Conservation (phyloP, 2,329 filamentous ascomycete species). For the Fusarium domesticum region DNA sequence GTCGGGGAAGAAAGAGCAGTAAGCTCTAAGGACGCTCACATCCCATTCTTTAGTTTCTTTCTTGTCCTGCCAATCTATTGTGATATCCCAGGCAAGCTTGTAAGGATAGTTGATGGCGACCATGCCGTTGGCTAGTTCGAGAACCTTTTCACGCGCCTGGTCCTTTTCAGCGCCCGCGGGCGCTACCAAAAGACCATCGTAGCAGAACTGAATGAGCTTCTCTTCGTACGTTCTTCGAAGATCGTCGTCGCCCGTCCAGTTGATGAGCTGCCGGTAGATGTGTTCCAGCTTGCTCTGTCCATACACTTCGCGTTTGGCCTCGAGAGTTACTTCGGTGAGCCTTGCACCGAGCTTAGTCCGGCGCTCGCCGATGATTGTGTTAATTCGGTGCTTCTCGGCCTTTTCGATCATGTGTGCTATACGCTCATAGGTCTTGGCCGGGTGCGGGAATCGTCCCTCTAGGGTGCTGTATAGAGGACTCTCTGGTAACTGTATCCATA, state of each 20-base stretch:
- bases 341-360: conserved; percentile 83
- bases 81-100: conserved; percentile 84
- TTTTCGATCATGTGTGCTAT: conserved; percentile 80
- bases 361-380: conserved; percentile 83
- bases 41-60: conserved; percentile 76
- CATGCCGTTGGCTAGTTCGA: conserved; percentile 83
- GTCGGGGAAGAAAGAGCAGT: conserved; percentile 79
- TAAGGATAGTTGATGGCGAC: conserved; percentile 93
- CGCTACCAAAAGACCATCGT: conserved; percentile 71
- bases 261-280: conserved; percentile 78
- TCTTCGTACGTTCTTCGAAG: conserved; percentile 82
- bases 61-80: conserved; percentile 83
- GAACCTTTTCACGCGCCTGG: conserved; percentile 67
- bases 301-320: conserved; percentile 85
- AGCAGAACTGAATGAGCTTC: conserved; percentile 77
- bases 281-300: conserved; percentile 72
- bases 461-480: conserved; percentile 78
- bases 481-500: conserved; percentile 73
- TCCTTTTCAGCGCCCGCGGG: conserved; percentile 63
- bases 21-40: conserved; percentile 71
- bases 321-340: conserved; percentile 75
- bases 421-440: conserved; percentile 74
- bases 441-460: conserved; percentile 78
- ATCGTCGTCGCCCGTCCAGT: conserved; percentile 88
- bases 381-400: conserved; percentile 86